Percentiles rank a stretch among this genome's conserved stretches.
phyloP scores from a whole-genome alignment of 768 basidiomycete species.

The Strobilomyces confusus region DNA sequence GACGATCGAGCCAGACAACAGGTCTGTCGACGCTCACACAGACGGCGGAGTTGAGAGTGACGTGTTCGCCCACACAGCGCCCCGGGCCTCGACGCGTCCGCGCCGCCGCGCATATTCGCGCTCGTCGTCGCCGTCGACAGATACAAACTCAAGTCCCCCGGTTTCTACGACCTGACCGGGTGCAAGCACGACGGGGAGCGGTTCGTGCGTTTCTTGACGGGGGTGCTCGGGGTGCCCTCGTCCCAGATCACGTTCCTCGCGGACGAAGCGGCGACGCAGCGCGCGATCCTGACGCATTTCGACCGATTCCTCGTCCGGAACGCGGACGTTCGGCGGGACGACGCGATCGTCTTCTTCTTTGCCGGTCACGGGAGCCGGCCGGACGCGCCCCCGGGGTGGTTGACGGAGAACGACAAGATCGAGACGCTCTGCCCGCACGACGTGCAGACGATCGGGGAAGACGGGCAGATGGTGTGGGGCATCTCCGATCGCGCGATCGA shows the following conservation, averaged over 20 bases:
- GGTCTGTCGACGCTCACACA: constrained; percentile 1
- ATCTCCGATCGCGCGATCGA: constrained; percentile 17
- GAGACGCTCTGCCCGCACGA: constrained; percentile 17
- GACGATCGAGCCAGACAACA: not conserved
- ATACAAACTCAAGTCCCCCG: constrained; percentile 6
- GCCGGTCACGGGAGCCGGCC: constrained; percentile 15
- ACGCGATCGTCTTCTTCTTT: constrained; percentile 18
- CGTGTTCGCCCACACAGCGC: not conserved
- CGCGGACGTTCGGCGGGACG: constrained; percentile 5
- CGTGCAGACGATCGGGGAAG: not conserved
- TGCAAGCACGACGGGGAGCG: constrained; percentile 18
- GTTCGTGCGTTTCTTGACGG: constrained; percentile 9
- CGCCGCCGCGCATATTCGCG: constrained; percentile 14
- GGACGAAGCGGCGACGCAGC: constrained; percentile 11
- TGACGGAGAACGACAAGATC: constrained; percentile 11
- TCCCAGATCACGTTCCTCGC: constrained; percentile 14
- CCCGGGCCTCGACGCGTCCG: not conserved
- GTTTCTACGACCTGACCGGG: not conserved
- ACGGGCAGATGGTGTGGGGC: constrained; percentile 4
- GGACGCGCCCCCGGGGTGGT: constrained; percentile 15
- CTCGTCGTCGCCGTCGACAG: constrained; percentile 16
- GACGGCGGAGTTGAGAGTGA: too few relatives aligned
- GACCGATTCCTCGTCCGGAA: constrained; percentile 11
- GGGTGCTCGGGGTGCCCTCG: constrained; percentile 11
- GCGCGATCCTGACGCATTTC: constrained; percentile 4